Base-by-base conservation (phyloP, 2,329 filamentous ascomycete genomes). In the Exophiala calicioides region DNA sequence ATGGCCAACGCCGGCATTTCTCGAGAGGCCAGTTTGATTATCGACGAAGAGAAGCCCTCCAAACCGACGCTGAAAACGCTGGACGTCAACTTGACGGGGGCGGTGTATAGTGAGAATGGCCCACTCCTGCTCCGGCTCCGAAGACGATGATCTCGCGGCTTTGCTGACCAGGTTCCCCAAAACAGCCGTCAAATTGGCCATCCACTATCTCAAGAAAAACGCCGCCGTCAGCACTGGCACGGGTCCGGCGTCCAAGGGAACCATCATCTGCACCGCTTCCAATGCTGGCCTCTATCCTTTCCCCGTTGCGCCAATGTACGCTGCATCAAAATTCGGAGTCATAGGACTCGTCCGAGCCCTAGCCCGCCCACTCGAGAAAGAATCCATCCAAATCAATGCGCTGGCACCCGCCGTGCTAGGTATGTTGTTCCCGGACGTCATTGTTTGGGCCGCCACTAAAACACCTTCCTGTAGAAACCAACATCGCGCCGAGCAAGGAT, bases 251-350 rank as follows among this genome's bases (percentile, higher is more conserved):
- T 56, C 67, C n/a, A 64, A 67, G 19, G 74, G 75, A 0, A 66
- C 65, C 5, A 75, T 79, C 31, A 67, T 79, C 39, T 78, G 75
- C 63, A 79, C 76, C 0, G 70, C 76, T 0, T 78, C 75, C 3
- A 78, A 77, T 57, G 75, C 73, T 1, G 76, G 76, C 0, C 39
- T 79, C 1, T 79, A 79, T 51, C 66, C 74, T 0, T 77, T 79
- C 44, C 70, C 74, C 0, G 67, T 72, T 2, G 72, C 74, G 1
- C 76, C 76, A 0, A 54, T 78, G 4, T 79, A 79, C 52, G 68
- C 71, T 2, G 67, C 70, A 3, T 68, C 70, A 9, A 79, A 79
- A 52, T 62, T 67, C 34, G 76, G 65, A 6, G 63, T 78, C 1
- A 64, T 79, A n/a, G 72, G 70, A 0, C 66, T 78, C 0, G 75